phyloP scores from a whole-genome alignment of 169 alveolate species.

The Plasmodium yoelii region DNA sequence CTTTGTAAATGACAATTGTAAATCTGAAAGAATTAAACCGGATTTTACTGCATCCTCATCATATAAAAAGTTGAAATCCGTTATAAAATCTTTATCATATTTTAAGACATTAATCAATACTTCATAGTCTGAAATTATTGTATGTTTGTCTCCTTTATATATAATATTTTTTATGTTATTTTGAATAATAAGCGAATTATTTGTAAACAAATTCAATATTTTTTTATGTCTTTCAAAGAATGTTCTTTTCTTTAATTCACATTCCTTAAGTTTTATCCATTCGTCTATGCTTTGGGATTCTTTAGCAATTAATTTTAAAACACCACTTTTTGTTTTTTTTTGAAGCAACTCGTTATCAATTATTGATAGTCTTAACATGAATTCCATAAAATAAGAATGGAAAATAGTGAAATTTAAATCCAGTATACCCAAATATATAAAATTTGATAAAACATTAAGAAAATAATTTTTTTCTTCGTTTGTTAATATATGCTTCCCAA shows the following conservation, averaged over 20 bases:
- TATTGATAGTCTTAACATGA: constrained; percentile 77
- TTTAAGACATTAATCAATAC: constrained; percentile 64
- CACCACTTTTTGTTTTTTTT: constrained; percentile 76
- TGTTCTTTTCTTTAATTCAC: constrained; percentile 44
- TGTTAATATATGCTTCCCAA: constrained; percentile 52
- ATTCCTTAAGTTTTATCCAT: constrained; percentile 73
- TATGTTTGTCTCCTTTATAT: constrained; percentile 63
- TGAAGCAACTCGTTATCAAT: constrained; percentile 75
- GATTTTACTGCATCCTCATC: constrained; percentile 77
- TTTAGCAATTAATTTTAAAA: constrained; percentile 76
- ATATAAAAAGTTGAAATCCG: constrained; percentile 77
- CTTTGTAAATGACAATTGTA: constrained; percentile 80
- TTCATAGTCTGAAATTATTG: constrained; percentile 73
- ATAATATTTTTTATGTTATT: constrained; percentile 47
- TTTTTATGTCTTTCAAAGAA: constrained; percentile 72
- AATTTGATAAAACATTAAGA: constrained; percentile 81
- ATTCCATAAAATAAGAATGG: constrained; percentile 83
- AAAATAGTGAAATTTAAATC: constrained; percentile 85
- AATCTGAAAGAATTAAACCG: constrained; percentile 83
- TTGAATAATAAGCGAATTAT: constrained; percentile 62
- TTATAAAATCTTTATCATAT: constrained; percentile 75
- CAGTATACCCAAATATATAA: constrained; percentile 82
- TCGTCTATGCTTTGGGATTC: constrained; percentile 57
- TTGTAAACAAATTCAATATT: constrained; percentile 64
- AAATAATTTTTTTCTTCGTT: constrained; percentile 81